These are phyloP conservation scores for Clavispora santaluciae DNA, from an alignment of 805 yeast species.

Conservation along the genomic window DNA sequence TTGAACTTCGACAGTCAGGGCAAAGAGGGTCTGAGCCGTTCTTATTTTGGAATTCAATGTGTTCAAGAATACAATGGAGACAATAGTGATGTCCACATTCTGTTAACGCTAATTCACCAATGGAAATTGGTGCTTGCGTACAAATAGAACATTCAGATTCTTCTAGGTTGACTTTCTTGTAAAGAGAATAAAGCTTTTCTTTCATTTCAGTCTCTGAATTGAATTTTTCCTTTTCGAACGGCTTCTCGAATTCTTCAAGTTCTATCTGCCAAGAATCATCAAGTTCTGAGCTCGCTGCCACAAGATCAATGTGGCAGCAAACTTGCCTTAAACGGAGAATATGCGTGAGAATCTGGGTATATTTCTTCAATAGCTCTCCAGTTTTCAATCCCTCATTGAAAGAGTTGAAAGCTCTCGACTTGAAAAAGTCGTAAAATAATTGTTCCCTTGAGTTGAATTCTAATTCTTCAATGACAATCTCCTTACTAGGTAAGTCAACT, in stretches of 20 bases:
- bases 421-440: constrained; percentile 62
- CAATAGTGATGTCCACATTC: constrained; percentile 84
- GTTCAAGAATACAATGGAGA: constrained; percentile 64
- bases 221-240: constrained; percentile 14
- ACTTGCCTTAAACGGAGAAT: constrained; percentile 80
- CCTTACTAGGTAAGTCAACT: constrained; percentile 73
- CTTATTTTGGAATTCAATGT: constrained; percentile 58
- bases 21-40: constrained; percentile 50
- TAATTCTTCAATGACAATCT: constrained; percentile 63
- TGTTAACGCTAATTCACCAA: constrained; percentile 53
- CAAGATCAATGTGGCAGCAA: constrained; percentile 77
- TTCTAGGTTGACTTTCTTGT: constrained; percentile 26
- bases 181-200: constrained; percentile 24
- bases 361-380: constrained; percentile 68
- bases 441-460: constrained; percentile 63
- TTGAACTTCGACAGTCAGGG: constrained; percentile 66
- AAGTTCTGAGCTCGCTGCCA: constrained; percentile 48
- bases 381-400: constrained; percentile 53
- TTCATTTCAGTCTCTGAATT: constrained; percentile 18
- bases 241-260: constrained; percentile 13
- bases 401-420: constrained; percentile 58
- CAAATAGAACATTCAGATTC: constrained; percentile 82
- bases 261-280: constrained; percentile 41
- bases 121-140: constrained; percentile 57
- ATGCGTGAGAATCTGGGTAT: constrained; percentile 76